Base-by-base conservation (phyloP, 2,329 filamentous ascomycete genomes). In the Rhexocercosporidium sp. region DNA sequence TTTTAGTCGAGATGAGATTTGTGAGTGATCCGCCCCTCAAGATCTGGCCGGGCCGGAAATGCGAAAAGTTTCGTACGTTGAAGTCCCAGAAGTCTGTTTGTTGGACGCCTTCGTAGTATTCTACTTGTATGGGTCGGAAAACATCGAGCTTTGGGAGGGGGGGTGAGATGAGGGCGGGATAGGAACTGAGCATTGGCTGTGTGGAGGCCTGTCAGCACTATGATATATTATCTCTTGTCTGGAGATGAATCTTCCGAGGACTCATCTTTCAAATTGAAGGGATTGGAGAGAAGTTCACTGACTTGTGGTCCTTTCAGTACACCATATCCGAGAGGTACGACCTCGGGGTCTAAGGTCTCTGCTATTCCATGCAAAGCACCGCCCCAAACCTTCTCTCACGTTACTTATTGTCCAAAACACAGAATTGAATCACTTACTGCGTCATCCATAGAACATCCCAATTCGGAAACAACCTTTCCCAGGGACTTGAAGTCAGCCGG, bases 11-110 rank as follows among this genome's bases (percentile, higher is more conserved):
- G n/a, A 56, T n/a, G 18, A 56, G 29, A 5, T 56, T 56, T n/a
- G 22, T 22, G 1, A 31, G 9, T 16, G 9, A 7, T 29, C 31
- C 29, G 18, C 37, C 37, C 11, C 14, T 49, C 53, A 56, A 14
- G 31, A 49, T 49, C 46, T 37, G n/a, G 12, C 47, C 34, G 2
- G 60, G 60, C 6, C 31, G 29, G 37, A 62, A 31, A n/a, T 37
- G 25, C 11, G 46, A 25, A 34, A 62, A 62, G 11, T 41, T 62
- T 1, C 60, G 46, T 2, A 62, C 31, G 9, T 18, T 34, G 25
- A 54, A 62, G 12, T 62, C 20, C 60, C 60, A 62, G 60, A 54
- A 62, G 16, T 41, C 18, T 9, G 22, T 7, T 53, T 62, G 46
- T 3, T 62, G 60, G 1, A 62, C 22, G 14, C n/a, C 20, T 41